Evolutionary conservation across 169 alveolate species (phyloP).

Genomic region (Eimeria brunetti): DNA sequence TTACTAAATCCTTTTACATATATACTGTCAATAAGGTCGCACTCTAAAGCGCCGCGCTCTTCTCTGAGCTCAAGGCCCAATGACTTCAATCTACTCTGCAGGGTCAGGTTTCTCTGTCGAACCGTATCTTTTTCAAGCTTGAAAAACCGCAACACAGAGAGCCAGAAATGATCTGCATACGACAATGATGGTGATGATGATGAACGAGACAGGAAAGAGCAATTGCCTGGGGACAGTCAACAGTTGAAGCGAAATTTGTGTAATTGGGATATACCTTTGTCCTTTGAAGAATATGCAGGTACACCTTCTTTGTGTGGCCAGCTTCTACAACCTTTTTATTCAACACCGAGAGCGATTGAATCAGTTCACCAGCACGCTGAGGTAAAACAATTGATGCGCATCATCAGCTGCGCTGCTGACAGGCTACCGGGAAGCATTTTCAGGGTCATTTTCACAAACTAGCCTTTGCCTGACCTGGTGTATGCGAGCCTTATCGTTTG

Average conservation of each 20-base stretch:
- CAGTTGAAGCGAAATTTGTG: not conserved
- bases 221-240: not conserved
- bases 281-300: constrained; percentile 77
- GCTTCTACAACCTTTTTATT: constrained; percentile 48
- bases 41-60: constrained; percentile 74
- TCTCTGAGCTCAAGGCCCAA: constrained; percentile 68
- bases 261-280: constrained; percentile 53
- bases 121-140: constrained; percentile 73
- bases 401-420: not conserved
- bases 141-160: not conserved
- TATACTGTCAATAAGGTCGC: not conserved
- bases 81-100: constrained; percentile 56
- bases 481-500: constrained; percentile 73
- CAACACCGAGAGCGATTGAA: constrained; percentile 21
- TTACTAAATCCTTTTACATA: not conserved
- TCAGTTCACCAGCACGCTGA: constrained; percentile 65
- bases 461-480: constrained; percentile 38
- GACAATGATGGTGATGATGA: no score
- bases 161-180: not conserved
- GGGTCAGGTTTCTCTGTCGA: constrained; percentile 71
- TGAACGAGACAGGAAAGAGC: not conserved
- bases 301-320: constrained; percentile 59
- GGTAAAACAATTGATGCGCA: not conserved
- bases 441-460: not conserved
- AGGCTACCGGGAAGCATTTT: not conserved